phyloP scores from a whole-genome alignment of 192 early-diverging fungal species.

The Martensiomyces pterosporus region DNA sequence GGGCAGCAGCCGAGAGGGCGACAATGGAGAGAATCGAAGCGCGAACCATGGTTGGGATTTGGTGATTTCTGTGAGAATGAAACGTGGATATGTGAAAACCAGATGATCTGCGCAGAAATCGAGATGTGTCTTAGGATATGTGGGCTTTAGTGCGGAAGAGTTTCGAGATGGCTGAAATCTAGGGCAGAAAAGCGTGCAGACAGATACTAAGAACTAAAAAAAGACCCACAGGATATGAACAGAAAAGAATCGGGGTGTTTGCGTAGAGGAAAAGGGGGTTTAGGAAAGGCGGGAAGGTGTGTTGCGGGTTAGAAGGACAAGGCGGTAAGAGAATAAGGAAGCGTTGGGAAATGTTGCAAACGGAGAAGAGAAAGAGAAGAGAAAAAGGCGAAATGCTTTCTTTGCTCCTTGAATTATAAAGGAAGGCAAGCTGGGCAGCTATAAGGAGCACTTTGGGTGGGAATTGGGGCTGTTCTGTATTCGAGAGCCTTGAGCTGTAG shows the following conservation, averaged over 20 bases:
- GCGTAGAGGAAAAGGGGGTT: too few species aligned
- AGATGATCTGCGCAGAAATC: too few species aligned
- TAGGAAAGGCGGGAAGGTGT: not conserved
- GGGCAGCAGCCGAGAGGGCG: constrained; percentile 38
- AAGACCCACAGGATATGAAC: constrained; percentile 4
- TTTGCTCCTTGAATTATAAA: not conserved
- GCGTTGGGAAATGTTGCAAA: not conserved
- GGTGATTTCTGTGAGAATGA: constrained; percentile 2
- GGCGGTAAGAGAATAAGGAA: not conserved
- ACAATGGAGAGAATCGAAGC: constrained; percentile 39
- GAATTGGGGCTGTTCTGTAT: too few species aligned
- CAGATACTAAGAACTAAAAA: too few species aligned
- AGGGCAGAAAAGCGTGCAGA: too few species aligned
- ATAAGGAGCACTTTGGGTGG: too few species aligned
- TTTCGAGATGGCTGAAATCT: too few species aligned
- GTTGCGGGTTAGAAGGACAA: not conserved
- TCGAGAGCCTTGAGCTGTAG: not conserved
- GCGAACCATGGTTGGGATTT: constrained; percentile 40
- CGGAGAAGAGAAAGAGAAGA: not conserved
- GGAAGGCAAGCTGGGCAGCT: not conserved
- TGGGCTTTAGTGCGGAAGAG: too few species aligned
- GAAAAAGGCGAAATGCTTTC: not conserved
- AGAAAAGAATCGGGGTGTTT: constrained; percentile 10
- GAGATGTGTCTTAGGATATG: too few species aligned
- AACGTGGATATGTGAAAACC: too few species aligned